Percentiles rank a stretch among this genome's conserved stretches.
Conservation (phyloP, 2,329 filamentous ascomycete species). For the Aspergillus alliaceus region DNA sequence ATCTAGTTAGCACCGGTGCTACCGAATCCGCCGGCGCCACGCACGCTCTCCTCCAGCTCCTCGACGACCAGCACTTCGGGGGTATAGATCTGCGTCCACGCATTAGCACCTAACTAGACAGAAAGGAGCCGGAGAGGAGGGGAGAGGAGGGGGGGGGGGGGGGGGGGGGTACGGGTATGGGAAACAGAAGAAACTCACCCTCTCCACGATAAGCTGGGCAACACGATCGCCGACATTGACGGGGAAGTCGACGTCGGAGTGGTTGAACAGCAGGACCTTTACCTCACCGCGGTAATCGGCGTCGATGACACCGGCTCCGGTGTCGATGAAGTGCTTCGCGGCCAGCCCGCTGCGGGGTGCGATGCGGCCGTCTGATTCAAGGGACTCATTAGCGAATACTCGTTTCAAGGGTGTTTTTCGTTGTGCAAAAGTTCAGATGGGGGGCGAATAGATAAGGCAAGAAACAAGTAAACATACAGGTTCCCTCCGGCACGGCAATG, state of each 20-base stretch:
- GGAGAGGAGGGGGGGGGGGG: too few species aligned
- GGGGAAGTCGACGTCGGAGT: slow-evolving; percentile 76
- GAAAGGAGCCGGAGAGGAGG: neutral
- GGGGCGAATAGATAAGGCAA: neutral
- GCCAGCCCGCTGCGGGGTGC: slow-evolving; percentile 90
- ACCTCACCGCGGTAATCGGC: slow-evolving; percentile 94
- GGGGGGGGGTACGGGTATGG: neutral
- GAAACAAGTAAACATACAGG: slow-evolving; percentile 63
- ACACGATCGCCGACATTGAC: slow-evolving; percentile 85
- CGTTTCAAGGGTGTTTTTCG: too few species aligned
- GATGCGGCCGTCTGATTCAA: slow-evolving; percentile 79
- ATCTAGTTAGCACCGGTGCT: slow-evolving; percentile 66
- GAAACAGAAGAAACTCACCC: slow-evolving; percentile 44
- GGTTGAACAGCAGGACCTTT: slow-evolving; percentile 94
- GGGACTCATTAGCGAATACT: neutral
- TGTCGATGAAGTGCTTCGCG: slow-evolving; percentile 93
- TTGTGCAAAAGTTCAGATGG: neutral
- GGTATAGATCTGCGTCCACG: slow-evolving; percentile 69
- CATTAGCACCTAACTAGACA: neutral
- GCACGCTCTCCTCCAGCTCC: slow-evolving; percentile 83
- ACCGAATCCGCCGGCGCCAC: slow-evolving; percentile 87
- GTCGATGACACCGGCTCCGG: slow-evolving; percentile 94
- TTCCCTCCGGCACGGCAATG: slow-evolving; percentile 86
- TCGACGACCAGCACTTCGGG: slow-evolving; percentile 88
- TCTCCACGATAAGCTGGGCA: slow-evolving; percentile 90